phyloP scores from a whole-genome alignment of 331 rosid genomes.

The Acacia concinna region DNA sequence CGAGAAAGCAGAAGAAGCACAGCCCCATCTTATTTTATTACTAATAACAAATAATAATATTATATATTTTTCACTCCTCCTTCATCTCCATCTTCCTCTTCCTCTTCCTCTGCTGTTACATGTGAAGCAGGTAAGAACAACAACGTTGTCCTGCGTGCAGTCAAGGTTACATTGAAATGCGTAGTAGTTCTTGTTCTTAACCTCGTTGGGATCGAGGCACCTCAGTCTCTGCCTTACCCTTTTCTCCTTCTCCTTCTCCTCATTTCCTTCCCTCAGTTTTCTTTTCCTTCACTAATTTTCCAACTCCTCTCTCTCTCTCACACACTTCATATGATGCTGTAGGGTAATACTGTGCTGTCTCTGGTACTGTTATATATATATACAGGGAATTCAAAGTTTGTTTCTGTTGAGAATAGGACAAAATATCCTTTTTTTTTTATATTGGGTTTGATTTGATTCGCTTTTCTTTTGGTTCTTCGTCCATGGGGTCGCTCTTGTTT shows the following conservation, averaged over 20 bases:
- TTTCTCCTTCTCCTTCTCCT: neutral
- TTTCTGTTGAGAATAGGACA: neutral
- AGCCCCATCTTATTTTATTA: neutral
- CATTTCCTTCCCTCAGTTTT: neutral
- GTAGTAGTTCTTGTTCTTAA: neutral
- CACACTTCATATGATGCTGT: neutral
- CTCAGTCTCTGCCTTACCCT: neutral
- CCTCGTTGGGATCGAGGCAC: constrained; percentile 19
- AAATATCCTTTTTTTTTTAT: neutral
- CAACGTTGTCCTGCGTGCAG: neutral
- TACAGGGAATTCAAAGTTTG: neutral
- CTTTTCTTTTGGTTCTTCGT: neutral
- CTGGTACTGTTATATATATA: constrained; percentile 20
- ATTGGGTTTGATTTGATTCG: neutral
- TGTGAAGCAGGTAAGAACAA: neutral
- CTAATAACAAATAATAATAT: neutral
- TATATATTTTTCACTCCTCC: neutral
- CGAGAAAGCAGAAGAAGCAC: neutral
- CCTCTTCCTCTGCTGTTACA: neutral
- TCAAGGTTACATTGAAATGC: constrained; percentile 11
- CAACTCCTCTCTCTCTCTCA: neutral
- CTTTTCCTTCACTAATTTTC: neutral
- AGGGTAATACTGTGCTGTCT: constrained; percentile 9
- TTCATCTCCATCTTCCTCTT: neutral
- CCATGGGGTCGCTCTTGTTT: neutral